Percentiles rank a stretch among this genome's conserved stretches.
Evolutionary conservation across 2,329 filamentous ascomycete species (phyloP).

Genomic region (Aspergillus aculeatinus): DNA sequence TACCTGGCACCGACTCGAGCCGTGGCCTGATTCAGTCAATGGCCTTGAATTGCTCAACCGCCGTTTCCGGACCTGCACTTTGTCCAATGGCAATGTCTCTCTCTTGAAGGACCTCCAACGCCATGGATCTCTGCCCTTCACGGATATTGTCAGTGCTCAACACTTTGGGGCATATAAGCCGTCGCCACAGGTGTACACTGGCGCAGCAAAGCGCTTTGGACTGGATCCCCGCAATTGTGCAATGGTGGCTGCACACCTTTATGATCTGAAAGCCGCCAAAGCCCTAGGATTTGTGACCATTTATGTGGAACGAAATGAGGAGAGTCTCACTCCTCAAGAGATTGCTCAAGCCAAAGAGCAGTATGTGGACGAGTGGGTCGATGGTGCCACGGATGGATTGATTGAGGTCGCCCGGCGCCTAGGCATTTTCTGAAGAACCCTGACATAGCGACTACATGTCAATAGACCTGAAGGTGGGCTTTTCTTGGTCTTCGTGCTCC

Average conservation of each 20-base stretch:
- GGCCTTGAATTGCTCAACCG: conserved; percentile 60
- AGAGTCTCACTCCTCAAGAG: conserved; percentile 58
- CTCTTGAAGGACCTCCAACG: conserved; percentile 65
- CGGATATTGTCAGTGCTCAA: conserved; percentile 63
- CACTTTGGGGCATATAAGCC: conserved; percentile 77
- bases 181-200: conserved; percentile 64
- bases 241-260: conserved; percentile 75
- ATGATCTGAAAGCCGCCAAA: conserved; percentile 67
- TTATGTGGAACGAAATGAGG: conserved; percentile 73
- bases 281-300: conserved; percentile 65
- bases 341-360: conserved; percentile 46
- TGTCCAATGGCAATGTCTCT: conserved; percentile 71
- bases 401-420: conserved; percentile 53
- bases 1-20: conserved; percentile 69
- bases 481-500: neutral
- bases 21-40: conserved; percentile 62
- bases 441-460: neutral
- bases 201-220: conserved; percentile 61
- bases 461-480: neutral
- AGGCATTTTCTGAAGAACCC: conserved; percentile 27
- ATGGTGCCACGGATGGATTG: conserved; percentile 52
- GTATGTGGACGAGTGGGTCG: conserved; percentile 67
- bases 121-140: conserved; percentile 62
- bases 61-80: conserved; percentile 60
- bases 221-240: conserved; percentile 62